Conservation (phyloP, 441 rosid genomes). For the Populus tomentosa region DNA sequence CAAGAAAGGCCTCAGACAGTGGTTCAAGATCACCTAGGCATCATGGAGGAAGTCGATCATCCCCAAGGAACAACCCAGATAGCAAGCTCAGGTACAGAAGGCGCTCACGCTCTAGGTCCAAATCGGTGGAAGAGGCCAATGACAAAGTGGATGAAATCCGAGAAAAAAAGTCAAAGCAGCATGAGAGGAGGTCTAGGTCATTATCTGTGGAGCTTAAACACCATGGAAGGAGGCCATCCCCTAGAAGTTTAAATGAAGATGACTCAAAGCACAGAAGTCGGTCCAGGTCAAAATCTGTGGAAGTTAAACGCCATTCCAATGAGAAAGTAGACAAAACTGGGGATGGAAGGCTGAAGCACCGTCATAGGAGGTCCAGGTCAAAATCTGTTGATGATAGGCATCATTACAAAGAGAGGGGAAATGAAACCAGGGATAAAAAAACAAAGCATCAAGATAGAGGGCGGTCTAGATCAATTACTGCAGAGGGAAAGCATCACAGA, state of each 20-base stretch:
- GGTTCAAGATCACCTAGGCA: constrained; percentile 67
- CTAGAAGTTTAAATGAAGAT: constrained; percentile 38
- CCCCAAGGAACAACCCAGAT: constrained; percentile 48
- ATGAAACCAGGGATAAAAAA: constrained; percentile 46
- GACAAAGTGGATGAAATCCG: constrained; percentile 35
- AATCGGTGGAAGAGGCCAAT: constrained; percentile 47
- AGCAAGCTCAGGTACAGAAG: constrained; percentile 40
- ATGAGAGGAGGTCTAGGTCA: constrained; percentile 53
- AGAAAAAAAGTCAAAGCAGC: constrained; percentile 40
- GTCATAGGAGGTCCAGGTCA: constrained; percentile 53
- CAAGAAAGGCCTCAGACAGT: constrained; percentile 46
- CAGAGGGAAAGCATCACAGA: constrained; percentile 38
- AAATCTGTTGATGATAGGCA: constrained; percentile 49
- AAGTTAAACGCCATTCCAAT: constrained; percentile 29
- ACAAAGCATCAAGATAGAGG: constrained; percentile 47
- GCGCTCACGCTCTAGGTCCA: constrained; percentile 62
- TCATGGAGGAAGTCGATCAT: constrained; percentile 47
- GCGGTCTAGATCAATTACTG: constrained; percentile 58
- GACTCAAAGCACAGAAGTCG: constrained; percentile 42
- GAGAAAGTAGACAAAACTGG: constrained; percentile 35
- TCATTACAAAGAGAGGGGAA: constrained; percentile 34
- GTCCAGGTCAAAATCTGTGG: constrained; percentile 56
- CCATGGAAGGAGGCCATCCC: constrained; percentile 35
- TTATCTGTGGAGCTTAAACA: constrained; percentile 44
- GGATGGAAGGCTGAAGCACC: constrained; percentile 37